Conservation (phyloP, 2,329 filamentous ascomycete genomes). For the Botryotinia globosa region DNA sequence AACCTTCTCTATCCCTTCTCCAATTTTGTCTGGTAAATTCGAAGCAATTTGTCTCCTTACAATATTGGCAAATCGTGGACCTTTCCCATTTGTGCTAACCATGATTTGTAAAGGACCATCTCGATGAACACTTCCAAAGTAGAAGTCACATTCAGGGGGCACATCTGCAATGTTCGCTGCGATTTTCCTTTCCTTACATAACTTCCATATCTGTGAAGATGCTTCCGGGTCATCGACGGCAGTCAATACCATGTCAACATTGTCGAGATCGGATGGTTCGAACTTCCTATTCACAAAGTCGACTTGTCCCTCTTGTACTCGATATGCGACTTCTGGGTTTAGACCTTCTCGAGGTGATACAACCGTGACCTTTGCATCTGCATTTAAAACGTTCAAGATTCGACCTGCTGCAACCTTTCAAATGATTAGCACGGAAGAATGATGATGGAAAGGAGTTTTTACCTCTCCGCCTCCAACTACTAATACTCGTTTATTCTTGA, state of each 20-base stretch:
- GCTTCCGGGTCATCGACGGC: constrained; percentile 91
- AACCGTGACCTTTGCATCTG: constrained; percentile 85
- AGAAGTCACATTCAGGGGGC: constrained; percentile 95
- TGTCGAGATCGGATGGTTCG: constrained; percentile 81
- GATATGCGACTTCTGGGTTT: constrained; percentile 83
- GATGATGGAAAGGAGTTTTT: constrained; percentile 26
- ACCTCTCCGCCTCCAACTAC: constrained; percentile 95
- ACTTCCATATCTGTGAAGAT: constrained; percentile 87
- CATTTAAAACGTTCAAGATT: constrained; percentile 90
- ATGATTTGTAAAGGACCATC: constrained; percentile 96
- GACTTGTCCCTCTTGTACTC: constrained; percentile 72
- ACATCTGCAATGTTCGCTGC: constrained; percentile 97
- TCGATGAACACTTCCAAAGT: constrained; percentile 93
- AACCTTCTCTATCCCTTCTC: constrained; percentile 80
- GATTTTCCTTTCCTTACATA: constrained; percentile 81
- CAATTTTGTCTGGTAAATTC: constrained; percentile 72
- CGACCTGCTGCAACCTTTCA: constrained; percentile 90
- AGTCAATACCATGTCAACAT: constrained; percentile 84
- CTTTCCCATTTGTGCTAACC: constrained; percentile 98
- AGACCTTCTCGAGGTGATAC: constrained; percentile 77
- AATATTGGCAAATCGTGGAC: constrained; percentile 83
- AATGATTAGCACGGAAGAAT: constrained; percentile 27
- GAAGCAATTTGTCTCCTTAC: constrained; percentile 79
- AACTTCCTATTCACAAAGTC: constrained; percentile 80
- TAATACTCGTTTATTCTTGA: constrained; percentile 83